Evolutionary conservation across 2,329 filamentous ascomycete genomes (phyloP), one percentile per base, ranked within the genome.

Genomic region (Phaeosphaeria sp.): DNA sequence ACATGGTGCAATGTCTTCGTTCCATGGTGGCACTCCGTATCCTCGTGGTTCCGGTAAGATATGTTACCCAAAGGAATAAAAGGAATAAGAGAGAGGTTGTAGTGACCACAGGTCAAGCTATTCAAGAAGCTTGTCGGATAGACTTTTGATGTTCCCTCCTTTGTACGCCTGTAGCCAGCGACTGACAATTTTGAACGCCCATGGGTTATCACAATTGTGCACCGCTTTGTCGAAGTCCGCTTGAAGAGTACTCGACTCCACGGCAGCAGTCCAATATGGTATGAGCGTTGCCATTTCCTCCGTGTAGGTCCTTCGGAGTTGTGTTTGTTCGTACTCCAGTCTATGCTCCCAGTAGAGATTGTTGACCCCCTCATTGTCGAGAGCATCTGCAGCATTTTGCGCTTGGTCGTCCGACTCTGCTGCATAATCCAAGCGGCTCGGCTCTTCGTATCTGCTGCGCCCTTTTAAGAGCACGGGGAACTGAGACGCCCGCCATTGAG

Each of bases 281-380:
- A 5, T 17, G 3, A 27, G 13, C 3, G 11, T n/a, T 11, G 11
- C n/a, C 22, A 27, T 47, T n/a, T 47, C 46, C 25, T 51, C 22
- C 10, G 49, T 13, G 53, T 58, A 63, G 11, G 54, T 18, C 20
- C 53, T 47, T 13, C 57, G 49, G n/a, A 64, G 46, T 36, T 55
- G 48, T 2, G 49, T 58, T 9, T 46, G 22, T 46, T 64, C 62
- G 23, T 60, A 60, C 22, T 64, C 54, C 46, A 59, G 36, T 21
- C 49, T 1, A 30, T 64, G 56, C 5, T 57, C 52, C 54, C 56
- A 64, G 54, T 61, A 64, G 11, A 64, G 21, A 13, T 47, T 46
- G 13, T 54, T 56, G 2, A 48, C 42, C 15, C 58, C 56, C 18
- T 64, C 56, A 18, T 55, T 58, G 21, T 62, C 62, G 15, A 57